A percentile compares a stretch with the other conserved stretches of the same genome.
Evolutionary conservation across 805 yeast genomes (phyloP).

Genomic region (Metschnikowia sp.): DNA sequence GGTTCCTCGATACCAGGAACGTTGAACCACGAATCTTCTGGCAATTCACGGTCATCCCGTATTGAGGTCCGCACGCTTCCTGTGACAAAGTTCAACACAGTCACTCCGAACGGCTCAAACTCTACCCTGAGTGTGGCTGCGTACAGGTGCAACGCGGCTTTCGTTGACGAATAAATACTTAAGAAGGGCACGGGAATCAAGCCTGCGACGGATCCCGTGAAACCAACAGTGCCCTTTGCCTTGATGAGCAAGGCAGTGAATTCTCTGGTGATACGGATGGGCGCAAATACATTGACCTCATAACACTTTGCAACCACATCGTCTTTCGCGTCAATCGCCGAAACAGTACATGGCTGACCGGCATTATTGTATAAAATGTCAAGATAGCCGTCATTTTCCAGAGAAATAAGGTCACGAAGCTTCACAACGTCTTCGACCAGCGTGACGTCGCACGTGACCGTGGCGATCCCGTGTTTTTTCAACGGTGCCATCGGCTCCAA

Average conservation of each 20-base stretch:
- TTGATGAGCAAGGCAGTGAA: slow-evolving; percentile 52
- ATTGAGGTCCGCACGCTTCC: slow-evolving; percentile 74
- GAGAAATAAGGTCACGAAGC: slow-evolving; percentile 41
- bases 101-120: slow-evolving; percentile 66
- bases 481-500: slow-evolving; percentile 55
- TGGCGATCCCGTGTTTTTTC: slow-evolving; percentile 40
- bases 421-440: slow-evolving; percentile 43
- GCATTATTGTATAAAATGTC: slow-evolving; percentile 73
- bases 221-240: slow-evolving; percentile 64
- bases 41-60: slow-evolving; percentile 60
- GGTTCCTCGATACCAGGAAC: slow-evolving; percentile 48
- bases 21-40: slow-evolving; percentile 49
- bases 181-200: slow-evolving; percentile 66
- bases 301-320: slow-evolving; percentile 48
- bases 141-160: slow-evolving; percentile 74
- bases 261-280: slow-evolving; percentile 59
- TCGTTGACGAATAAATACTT: slow-evolving; percentile 60
- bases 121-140: slow-evolving; percentile 61
- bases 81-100: slow-evolving; percentile 65
- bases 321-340: slow-evolving; percentile 63
- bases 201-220: slow-evolving; percentile 73
- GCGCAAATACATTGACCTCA: slow-evolving; percentile 69
- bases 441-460: slow-evolving; percentile 56
- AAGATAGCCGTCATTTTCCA: slow-evolving; percentile 45
- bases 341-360: slow-evolving; percentile 67